These are phyloP conservation scores for Candida ponderosae DNA, from an alignment of 805 yeast genomes.

Conservation along the genomic window DNA sequence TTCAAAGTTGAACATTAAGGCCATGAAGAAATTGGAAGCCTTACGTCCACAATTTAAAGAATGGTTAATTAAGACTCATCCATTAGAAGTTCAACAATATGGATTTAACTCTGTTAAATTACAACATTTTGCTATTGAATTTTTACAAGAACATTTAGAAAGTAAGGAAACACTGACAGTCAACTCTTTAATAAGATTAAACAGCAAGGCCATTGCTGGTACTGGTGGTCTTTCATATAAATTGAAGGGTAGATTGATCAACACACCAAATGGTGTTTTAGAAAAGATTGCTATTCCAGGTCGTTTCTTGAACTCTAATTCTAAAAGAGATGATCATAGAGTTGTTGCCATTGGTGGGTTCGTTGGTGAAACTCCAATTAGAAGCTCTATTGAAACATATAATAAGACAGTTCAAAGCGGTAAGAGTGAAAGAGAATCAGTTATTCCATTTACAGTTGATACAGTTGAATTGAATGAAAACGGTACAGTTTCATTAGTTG, in stretches of 20 bases:
- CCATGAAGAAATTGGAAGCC: conserved; percentile 33
- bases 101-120: conserved; percentile 24
- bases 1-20: conserved; percentile 8
- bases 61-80: conserved; percentile 47
- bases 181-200: conserved; percentile 4
- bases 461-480: conserved; percentile 28
- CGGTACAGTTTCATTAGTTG: conserved; percentile 24
- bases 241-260: conserved; percentile 58
- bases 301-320: conserved; percentile 43
- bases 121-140: conserved; percentile 17
- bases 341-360: conserved; percentile 53
- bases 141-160: conserved; percentile 21
- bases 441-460: conserved; percentile 33
- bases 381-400: conserved; percentile 23
- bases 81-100: conserved; percentile 26
- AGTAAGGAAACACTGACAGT: conserved; percentile 1
- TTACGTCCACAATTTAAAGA: conserved; percentile 45
- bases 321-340: conserved; percentile 27
- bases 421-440: conserved; percentile 33
- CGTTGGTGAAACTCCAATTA: conserved; percentile 26
- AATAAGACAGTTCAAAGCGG: conserved; percentile 28
- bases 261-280: conserved; percentile 64
- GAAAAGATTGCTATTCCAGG: conserved; percentile 56
- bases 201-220: conserved; percentile 38
- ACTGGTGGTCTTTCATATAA: conserved; percentile 72